A percentile compares a stretch with the other conserved stretches of the same genome.
phyloP scores from a whole-genome alignment of 257 asterid species.

The Solanum corneliomulleri region DNA sequence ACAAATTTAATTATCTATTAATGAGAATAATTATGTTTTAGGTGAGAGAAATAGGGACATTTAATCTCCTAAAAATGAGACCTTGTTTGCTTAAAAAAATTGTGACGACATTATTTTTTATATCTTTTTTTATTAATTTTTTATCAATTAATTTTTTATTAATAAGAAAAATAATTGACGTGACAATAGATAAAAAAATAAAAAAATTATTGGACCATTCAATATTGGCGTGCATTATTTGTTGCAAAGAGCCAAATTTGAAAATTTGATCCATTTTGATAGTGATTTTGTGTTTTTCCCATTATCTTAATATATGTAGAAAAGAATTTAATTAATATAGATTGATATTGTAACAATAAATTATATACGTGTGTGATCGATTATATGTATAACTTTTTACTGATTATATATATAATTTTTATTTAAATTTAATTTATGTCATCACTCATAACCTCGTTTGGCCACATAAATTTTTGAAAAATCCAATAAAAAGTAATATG shows the following conservation, averaged over 20 bases:
- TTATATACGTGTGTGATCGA: neutral
- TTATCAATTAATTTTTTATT: neutral
- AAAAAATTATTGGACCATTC: neutral
- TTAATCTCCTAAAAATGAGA: neutral
- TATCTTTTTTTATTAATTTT: neutral
- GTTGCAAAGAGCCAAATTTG: neutral
- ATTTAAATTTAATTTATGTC: neutral
- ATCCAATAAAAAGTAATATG: neutral
- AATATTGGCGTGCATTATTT: neutral
- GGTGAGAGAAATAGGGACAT: neutral
- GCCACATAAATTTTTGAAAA: neutral
- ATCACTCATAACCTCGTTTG: neutral
- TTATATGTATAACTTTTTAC: fast-evolving
- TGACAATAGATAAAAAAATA: neutral
- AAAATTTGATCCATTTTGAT: neutral
- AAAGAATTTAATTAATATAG: neutral
- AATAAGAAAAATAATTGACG: neutral
- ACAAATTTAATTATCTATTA: neutral
- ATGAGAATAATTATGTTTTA: neutral
- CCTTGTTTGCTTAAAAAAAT: neutral
- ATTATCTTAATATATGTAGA: neutral
- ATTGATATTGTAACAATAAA: neutral
- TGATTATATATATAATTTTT: no score
- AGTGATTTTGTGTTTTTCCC: neutral
- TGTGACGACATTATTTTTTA: neutral